Evolutionary conservation across 352 stramenopile genomes (phyloP), one percentile per base, ranked within the genome.

Genomic region (Pythium coloratum): DNA sequence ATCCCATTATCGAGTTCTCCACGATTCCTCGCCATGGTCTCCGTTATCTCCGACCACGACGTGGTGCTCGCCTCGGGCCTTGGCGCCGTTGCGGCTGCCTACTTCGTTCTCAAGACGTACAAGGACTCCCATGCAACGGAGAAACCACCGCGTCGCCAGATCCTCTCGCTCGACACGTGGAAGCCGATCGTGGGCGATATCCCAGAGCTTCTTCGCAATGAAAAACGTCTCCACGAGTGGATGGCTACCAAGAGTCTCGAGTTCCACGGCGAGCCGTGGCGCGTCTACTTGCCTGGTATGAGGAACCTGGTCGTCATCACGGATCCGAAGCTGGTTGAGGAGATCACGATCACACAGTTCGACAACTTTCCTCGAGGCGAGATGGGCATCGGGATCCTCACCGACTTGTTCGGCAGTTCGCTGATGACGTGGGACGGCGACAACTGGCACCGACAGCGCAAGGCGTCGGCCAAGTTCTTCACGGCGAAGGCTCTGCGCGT

Each of bases 151-250:
- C 20, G 20, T 24, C 20, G 20, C 20, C 20, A 24, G 20, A 24
- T 24, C 20, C 20, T 24, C 20, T 24, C 20, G 20, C 20, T 24
- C 20, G 20, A 24, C 20, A 24, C 20, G 20, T 24, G 20, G 20
- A 24, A 24, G 20, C 20, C 20, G 20, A 24, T 24, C 20, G 20
- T 24, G 20, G 20, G 20, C 20, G 20, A 24, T 24, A 24, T 24
- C 20, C 20, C 20, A 24, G 20, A 24, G 20, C 20, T 24, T 24
- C 20, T 24, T 24, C 20, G 20, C 20, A 24, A 24, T 24, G 20
- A 24, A 24, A 24, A 24, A 24, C 20, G 20, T 24, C 20, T 84
- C 55, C 63, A 87, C 70, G 75, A 84, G 54, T 87, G 78, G 76
- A 32, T 84, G 32, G 65, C 65, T 20, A 71, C 55, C 10, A 55